Evolutionary conservation across 805 yeast genomes (phyloP), one percentile per base, ranked within the genome.

Genomic region (Candida krabiensis): DNA sequence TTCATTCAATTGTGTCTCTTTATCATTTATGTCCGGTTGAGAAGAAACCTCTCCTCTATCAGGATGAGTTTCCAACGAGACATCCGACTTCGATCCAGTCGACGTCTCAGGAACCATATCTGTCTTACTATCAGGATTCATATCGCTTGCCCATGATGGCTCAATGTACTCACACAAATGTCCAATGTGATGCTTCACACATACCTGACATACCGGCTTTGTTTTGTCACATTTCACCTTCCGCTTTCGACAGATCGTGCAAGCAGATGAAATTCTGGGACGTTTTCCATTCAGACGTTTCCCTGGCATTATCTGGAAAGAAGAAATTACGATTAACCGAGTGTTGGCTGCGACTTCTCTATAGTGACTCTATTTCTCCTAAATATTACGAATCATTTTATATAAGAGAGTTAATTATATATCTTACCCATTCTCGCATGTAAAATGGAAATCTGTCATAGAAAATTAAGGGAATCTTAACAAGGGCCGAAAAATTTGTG

Each of bases 181-280:
- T 2, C 49, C 49, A n/a, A 50, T 46, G 15, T 45, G 40, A 37
- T 56, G 58, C 30, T 44, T 50, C 11, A 44, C 44, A 35, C 63
- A 59, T 1, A 54, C 47, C 33, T 37, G n/a, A 35, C 60, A 54
- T 30, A 71, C 61, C 0, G 77, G 77, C 13, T 57, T 53, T 6
- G 54, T 51, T 43, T 62, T 62, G 41, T 72, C 76, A 55, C 77
- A 72, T 40, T 67, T 69, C 34, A 70, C 70, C 44, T 71, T 72
- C 25, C 71, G 56, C 43, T 55, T 62, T 18, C 72, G 60, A 40
- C 77, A 72, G 31, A 63, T 62, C 33, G 61, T 66, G 41, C 78
- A 72, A 2, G 70, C 73, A 3, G 71, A 55, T 2, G 60, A 55
- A 40, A 65, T 55, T 13, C 74, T 53, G 31, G 66, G 69, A 17